Conservation (phyloP, 2,329 filamentous ascomycete species). For the Colletotrichum sp. region DNA sequence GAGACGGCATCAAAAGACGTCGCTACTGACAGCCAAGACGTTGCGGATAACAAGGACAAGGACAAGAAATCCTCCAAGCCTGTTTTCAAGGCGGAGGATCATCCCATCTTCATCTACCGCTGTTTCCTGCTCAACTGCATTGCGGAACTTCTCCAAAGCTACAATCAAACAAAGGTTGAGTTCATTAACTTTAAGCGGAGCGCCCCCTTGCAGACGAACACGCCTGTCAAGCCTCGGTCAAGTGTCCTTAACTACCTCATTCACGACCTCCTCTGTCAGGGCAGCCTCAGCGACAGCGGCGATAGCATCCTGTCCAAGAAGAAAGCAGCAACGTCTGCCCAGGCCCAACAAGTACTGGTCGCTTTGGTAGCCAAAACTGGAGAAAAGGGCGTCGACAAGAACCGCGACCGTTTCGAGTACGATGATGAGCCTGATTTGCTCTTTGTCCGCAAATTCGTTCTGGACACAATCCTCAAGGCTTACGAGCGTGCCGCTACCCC, state of each 20-base stretch:
- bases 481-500: slow-evolving; percentile 88
- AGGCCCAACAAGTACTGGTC: slow-evolving; percentile 86
- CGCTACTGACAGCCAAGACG: slow-evolving; percentile 11
- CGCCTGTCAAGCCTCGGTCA: slow-evolving; percentile 92
- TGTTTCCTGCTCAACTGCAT: slow-evolving; percentile 95
- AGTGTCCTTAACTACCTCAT: slow-evolving; percentile 94
- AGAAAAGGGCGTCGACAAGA: slow-evolving; percentile 70
- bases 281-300: slow-evolving; percentile 69
- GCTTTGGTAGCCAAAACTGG: slow-evolving; percentile 87
- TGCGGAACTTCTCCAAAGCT: slow-evolving; percentile 87
- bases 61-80: slow-evolving; percentile 73
- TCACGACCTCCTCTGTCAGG: slow-evolving; percentile 71
- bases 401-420: slow-evolving; percentile 63
- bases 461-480: slow-evolving; percentile 90
- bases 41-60: slow-evolving; percentile 38
- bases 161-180: slow-evolving; percentile 94
- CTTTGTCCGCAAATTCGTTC: slow-evolving; percentile 92
- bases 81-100: slow-evolving; percentile 87
- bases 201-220: slow-evolving; percentile 80
- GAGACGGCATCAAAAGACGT: slow-evolving; percentile 17
- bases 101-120: slow-evolving; percentile 95
- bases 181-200: slow-evolving; percentile 99
- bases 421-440: slow-evolving; percentile 85
- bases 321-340: slow-evolving; percentile 80
- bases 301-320: slow-evolving; percentile 84